Percentiles rank a stretch among this genome's conserved stretches.
Conservation (phyloP, 2,329 filamentous ascomycete genomes). For the Colletotrichum somersetense region DNA sequence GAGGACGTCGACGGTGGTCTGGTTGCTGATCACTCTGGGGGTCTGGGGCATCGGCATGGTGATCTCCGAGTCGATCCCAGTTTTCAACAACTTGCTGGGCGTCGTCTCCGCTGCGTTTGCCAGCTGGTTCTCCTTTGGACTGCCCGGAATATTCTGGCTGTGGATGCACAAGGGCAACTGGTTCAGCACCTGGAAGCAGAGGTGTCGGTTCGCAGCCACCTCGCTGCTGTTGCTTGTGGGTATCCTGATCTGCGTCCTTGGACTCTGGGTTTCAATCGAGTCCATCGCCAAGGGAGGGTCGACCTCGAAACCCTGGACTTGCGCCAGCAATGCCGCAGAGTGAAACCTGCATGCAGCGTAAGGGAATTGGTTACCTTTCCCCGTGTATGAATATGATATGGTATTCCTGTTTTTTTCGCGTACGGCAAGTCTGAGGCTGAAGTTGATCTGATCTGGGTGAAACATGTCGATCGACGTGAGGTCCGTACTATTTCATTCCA, state of each 20-base stretch:
- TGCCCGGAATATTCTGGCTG: constrained; percentile 62
- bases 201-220: constrained; percentile 49
- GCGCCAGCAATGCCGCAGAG: constrained; percentile 47
- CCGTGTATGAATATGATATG: background rate
- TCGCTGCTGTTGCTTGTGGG: constrained; percentile 50
- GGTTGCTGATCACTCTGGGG: constrained; percentile 67
- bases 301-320: constrained; percentile 52
- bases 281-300: constrained; percentile 49
- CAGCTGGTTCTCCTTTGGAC: constrained; percentile 73
- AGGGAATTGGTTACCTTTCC: background rate
- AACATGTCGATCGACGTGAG: no score
- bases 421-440: background rate
- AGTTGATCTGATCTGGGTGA: background rate
- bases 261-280: constrained; percentile 56
- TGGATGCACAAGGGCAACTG: constrained; percentile 60
- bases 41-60: constrained; percentile 74
- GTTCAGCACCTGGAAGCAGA: constrained; percentile 51
- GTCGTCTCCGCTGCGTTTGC: constrained; percentile 74
- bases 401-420: background rate
- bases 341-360: background rate
- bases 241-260: constrained; percentile 53
- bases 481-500: background rate
- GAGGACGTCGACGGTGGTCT: constrained; percentile 64
- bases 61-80: constrained; percentile 77
- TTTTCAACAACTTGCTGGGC: constrained; percentile 75